Percentiles rank a stretch among this genome's conserved stretches.
Conservation (phyloP, 257 asterid species). For the Petunia secreta region DNA sequence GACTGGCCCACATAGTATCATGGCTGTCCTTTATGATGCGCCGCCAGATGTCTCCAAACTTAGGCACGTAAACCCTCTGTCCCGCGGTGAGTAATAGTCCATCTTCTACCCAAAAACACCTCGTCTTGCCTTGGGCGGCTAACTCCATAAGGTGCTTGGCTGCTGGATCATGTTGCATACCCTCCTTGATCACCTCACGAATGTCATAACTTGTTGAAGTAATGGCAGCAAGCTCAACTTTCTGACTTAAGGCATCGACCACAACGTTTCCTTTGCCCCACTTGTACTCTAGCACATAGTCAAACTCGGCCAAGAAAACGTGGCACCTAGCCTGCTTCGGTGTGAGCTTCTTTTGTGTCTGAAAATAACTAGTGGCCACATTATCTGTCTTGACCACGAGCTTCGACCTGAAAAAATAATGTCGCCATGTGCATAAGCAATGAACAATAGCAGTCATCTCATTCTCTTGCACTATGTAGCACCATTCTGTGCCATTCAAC, state of each 20-base stretch:
- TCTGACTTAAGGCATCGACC: background rate
- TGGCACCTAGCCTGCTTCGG: conserved; percentile 9
- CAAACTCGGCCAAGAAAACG: background rate
- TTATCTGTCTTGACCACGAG: too few relatives aligned
- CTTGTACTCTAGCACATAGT: background rate
- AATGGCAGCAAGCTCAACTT: background rate
- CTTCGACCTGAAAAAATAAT: too few relatives aligned
- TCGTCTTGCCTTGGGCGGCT: background rate
- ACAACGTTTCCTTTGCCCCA: background rate
- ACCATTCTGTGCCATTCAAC: background rate
- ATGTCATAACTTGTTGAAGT: too few relatives aligned
- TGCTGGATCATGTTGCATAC: background rate
- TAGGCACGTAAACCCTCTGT: background rate
- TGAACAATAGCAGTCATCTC: too few relatives aligned
- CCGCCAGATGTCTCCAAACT: background rate
- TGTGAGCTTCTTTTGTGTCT: background rate
- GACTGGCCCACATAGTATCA: background rate
- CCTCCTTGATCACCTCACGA: background rate
- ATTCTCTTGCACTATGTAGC: background rate
- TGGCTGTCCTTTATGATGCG: background rate
- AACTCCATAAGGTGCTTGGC: background rate
- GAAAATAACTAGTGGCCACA: background rate
- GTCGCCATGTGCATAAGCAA: background rate
- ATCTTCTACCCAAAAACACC: too few relatives aligned
- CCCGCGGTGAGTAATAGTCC: background rate